phyloP scores from a whole-genome alignment of 176 grass and related monocot genomes.

The Rhipidocladum racemiflorum region DNA sequence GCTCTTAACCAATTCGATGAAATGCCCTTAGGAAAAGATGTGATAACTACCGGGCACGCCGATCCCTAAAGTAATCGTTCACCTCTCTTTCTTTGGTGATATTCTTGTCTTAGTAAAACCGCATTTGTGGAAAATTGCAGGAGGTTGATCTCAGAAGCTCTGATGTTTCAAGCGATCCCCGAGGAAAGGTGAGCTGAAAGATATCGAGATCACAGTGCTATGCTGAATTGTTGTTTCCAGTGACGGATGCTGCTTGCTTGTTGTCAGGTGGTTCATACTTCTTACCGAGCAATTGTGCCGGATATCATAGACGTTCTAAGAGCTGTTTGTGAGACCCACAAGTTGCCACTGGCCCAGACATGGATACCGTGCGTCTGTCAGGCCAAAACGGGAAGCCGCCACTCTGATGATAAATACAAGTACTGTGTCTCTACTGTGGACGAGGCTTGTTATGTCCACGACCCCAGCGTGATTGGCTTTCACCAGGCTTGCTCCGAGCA shows the following conservation, averaged over 20 bases:
- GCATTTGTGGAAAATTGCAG: constrained; percentile 42
- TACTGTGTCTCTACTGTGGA: constrained; percentile 79
- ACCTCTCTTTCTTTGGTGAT: neutral
- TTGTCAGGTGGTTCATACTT: constrained; percentile 54
- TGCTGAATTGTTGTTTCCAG: neutral
- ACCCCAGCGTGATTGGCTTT: constrained; percentile 49
- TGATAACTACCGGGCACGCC: constrained; percentile 44
- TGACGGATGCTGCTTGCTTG: constrained; percentile 25
- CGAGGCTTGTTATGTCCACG: constrained; percentile 58
- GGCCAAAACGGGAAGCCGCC: constrained; percentile 63
- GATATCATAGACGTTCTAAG: constrained; percentile 65
- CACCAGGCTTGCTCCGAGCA: constrained; percentile 95
- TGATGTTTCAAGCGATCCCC: constrained; percentile 47
- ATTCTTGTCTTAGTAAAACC: constrained; percentile 3
- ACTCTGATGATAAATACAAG: constrained; percentile 68
- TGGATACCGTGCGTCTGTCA: constrained; percentile 86
- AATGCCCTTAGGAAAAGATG: constrained; percentile 35
- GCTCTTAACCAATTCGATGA: constrained; percentile 41
- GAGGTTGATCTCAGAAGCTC: constrained; percentile 78
- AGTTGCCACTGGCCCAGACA: constrained; percentile 79
- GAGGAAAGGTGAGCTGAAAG: constrained; percentile 49
- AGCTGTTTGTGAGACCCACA: constrained; percentile 59
- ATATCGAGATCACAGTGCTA: neutral
- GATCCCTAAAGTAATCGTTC: constrained; percentile 52
- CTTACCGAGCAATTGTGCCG: constrained; percentile 56